Evolutionary conservation across 2,329 filamentous ascomycete genomes (phyloP).

Genomic region (Talaromyces piceae): DNA sequence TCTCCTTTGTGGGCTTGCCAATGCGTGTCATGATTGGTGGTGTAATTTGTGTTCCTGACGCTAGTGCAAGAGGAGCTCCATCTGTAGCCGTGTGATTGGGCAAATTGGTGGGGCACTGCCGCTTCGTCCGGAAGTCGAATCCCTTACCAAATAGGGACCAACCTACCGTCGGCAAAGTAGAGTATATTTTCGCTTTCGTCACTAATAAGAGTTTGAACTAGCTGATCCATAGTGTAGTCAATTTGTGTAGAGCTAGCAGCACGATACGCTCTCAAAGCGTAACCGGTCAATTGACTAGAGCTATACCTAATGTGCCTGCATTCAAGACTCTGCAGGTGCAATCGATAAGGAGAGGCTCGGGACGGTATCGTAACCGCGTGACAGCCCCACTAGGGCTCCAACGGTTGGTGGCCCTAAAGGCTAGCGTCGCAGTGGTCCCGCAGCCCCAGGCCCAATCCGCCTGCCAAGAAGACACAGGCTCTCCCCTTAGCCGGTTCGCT

Average conservation of each 20-base stretch:
- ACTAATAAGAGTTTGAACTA: no score
- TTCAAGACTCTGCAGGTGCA: neutral
- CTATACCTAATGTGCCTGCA: no score
- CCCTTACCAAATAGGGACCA: neutral
- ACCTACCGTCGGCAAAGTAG: no score
- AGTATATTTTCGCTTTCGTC: no score
- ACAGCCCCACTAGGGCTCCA: neutral
- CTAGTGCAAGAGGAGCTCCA: constrained; percentile 3
- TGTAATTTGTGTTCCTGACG: constrained; percentile 4
- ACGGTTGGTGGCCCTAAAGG: neutral
- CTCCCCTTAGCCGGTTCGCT: neutral
- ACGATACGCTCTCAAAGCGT: no score
- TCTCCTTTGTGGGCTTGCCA: neutral
- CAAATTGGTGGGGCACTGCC: neutral
- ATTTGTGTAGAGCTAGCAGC: no score
- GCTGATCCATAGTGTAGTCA: no score
- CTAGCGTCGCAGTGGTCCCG: neutral
- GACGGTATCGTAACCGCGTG: neutral
- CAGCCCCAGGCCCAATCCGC: neutral
- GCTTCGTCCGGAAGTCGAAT: neutral
- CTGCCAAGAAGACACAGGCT: neutral
- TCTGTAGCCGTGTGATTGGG: neutral
- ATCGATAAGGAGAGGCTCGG: neutral
- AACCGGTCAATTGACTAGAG: no score
- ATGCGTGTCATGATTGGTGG: neutral